Evolutionary conservation across 768 basidiomycete species (phyloP), one percentile per base, ranked within the genome.

Genomic region (Gymnopilus junonius): DNA sequence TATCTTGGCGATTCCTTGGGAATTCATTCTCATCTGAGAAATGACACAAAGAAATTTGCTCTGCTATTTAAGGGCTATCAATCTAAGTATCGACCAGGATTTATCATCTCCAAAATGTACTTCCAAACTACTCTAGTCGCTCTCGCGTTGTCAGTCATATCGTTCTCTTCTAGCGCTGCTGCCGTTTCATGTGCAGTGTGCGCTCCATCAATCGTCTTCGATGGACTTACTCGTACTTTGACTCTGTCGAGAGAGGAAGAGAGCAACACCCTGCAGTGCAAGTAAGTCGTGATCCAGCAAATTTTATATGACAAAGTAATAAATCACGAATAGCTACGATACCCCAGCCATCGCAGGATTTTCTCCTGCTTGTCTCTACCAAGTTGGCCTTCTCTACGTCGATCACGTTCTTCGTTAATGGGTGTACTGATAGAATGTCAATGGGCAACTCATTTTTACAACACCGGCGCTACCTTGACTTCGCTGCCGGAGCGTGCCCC

Each of bases 281-380:
- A 64, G 63, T 59, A 37, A 25, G 63, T 58, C 21, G 15, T 25
- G 5, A 3, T 25, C 27, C 2, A 48, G 6, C 8, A 29, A 31
- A n/a, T 15, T 20, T 51, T 11, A 8, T 12, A n/a, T 2, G 27
- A 2, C 17, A 29, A 23, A 8, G 17, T 17, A 29, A 15, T 15
- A 8, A 48, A 51, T 7, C 10, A 7, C 8, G 15, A 3, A 29
- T 35, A 63, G 62, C 58, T 63, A 63, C 34, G 58, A 63, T 34
- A 63, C 62, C 8, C 62, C 62, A 15, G 39, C 57, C 20, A 63
- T 63, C 40, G 32, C 62, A 15, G 62, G 62, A 17, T 63, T 63
- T 37, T 45, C 40, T 23, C 62, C 62, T 8, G 57, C 29, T 4
- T 63, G 62, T 45, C 32, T 63, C 6, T 63, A 59, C 31, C 29